Percentiles rank a stretch among this genome's conserved stretches.
Evolutionary conservation across 139 green algal species (phyloP).

Genomic region (Pedinophyceae sp.): DNA sequence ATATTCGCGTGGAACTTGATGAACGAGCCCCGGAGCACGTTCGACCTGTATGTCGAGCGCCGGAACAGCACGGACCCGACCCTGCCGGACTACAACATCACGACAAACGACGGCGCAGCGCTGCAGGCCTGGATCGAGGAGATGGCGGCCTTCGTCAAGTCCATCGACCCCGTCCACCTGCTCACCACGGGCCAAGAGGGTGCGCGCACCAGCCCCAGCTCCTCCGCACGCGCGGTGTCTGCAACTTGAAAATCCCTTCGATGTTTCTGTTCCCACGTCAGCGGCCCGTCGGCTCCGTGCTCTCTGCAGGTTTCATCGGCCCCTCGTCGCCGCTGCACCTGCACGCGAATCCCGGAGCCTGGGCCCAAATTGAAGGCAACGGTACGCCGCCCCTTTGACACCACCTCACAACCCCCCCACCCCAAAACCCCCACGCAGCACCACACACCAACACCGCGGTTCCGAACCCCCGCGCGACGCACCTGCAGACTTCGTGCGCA

Average conservation of each 20-base stretch:
- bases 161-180: constrained; percentile 45
- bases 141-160: constrained; percentile 30
- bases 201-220: neutral
- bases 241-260: neutral
- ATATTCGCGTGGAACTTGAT: constrained; percentile 49
- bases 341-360: constrained; percentile 21
- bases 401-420: too few relatives aligned
- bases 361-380: constrained; percentile 14
- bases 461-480: constrained; percentile 24
- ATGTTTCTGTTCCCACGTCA: constrained; percentile 11
- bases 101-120: constrained; percentile 19
- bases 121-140: constrained; percentile 24
- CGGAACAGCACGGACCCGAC: too few relatives aligned
- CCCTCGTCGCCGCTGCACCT: constrained; percentile 23
- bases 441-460: constrained; percentile 19
- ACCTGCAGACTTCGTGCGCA: constrained; percentile 33
- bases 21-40: constrained; percentile 32
- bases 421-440: too few relatives aligned
- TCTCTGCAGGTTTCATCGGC: constrained; percentile 6
- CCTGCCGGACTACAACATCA: too few relatives aligned
- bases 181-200: too few relatives aligned
- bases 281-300: too few relatives aligned
- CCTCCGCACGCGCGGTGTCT: too few relatives aligned
- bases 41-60: constrained; percentile 2
- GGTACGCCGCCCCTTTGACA: too few relatives aligned